phyloP scores from a whole-genome alignment of 2,329 filamentous ascomycete species.

The Dactylonectria macrodidyma region DNA sequence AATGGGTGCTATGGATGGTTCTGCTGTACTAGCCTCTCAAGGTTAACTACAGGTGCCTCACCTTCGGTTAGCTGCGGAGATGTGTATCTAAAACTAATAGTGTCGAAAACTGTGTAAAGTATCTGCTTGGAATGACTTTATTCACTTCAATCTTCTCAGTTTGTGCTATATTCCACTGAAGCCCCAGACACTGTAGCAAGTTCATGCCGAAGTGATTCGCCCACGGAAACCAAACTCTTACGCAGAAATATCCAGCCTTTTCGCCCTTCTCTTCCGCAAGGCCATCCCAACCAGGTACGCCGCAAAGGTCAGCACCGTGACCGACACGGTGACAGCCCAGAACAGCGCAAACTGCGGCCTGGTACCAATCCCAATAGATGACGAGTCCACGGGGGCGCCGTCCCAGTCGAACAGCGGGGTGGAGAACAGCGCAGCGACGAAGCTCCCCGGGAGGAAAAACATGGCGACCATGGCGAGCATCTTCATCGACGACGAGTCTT shows the following conservation, averaged over 20 bases:
- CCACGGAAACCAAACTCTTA: not conserved
- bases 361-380: conserved; percentile 1
- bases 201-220: not conserved
- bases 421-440: conserved; percentile 12
- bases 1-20: too few species aligned
- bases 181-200: not conserved
- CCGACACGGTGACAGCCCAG: conserved; percentile 5
- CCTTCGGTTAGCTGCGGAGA: too few species aligned
- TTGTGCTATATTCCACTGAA: too few species aligned
- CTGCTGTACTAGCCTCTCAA: too few species aligned
- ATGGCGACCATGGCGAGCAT: conserved; percentile 7
- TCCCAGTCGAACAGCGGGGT: conserved; percentile 16
- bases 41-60: too few species aligned
- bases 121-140: too few species aligned
- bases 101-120: too few species aligned
- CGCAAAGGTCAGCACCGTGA: not conserved
- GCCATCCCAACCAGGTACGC: not conserved
- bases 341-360: conserved; percentile 13
- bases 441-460: conserved; percentile 4
- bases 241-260: not conserved
- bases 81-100: too few species aligned
- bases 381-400: not conserved
- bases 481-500: conserved; percentile 14
- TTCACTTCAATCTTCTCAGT: too few species aligned
- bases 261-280: not conserved